phyloP scores from a whole-genome alignment of 495 filamentous ascomycete species.

The Podospora comata region DNA sequence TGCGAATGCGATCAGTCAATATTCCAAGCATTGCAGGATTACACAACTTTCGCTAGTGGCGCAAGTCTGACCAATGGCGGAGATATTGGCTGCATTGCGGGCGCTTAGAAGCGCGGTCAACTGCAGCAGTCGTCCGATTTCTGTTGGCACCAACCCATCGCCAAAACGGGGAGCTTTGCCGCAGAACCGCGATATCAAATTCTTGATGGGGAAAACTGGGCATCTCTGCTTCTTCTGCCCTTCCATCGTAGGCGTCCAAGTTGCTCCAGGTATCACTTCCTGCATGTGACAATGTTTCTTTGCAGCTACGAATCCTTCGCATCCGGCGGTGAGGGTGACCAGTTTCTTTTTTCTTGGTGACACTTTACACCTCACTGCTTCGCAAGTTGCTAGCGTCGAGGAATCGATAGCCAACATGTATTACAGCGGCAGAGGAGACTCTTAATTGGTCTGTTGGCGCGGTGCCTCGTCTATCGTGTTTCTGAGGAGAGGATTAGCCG shows the following conservation, averaged over 20 bases:
- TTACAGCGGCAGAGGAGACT: not conserved
- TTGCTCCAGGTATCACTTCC: not conserved
- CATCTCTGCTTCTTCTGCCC: not conserved
- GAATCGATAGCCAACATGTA: not conserved
- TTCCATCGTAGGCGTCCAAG: no score
- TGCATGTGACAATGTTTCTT: not conserved
- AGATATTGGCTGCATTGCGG: conserved; percentile 2
- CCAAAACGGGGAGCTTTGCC: conserved; percentile 8
- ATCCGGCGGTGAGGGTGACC: not conserved
- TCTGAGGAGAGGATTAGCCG: not conserved
- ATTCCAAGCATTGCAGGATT: conserved; percentile 22
- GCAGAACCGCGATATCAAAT: conserved; percentile 2
- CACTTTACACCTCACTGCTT: not conserved
- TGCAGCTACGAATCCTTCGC: not conserved
- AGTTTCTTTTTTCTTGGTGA: not conserved
- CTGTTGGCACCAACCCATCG: not conserved
- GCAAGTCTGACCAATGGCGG: conserved; percentile 28
- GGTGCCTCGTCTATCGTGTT: not conserved
- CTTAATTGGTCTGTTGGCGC: not conserved
- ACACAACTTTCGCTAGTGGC: conserved; percentile 21
- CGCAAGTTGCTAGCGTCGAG: not conserved
- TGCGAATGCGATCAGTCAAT: conserved; percentile 20
- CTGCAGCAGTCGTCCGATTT: conserved; percentile 20
- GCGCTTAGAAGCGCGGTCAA: conserved; percentile 36
- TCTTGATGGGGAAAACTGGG: not conserved